Percentiles rank a stretch among this genome's conserved stretches.
Evolutionary conservation across 129 eudicot species (phyloP).

Genomic region (Centella asiatica): DNA sequence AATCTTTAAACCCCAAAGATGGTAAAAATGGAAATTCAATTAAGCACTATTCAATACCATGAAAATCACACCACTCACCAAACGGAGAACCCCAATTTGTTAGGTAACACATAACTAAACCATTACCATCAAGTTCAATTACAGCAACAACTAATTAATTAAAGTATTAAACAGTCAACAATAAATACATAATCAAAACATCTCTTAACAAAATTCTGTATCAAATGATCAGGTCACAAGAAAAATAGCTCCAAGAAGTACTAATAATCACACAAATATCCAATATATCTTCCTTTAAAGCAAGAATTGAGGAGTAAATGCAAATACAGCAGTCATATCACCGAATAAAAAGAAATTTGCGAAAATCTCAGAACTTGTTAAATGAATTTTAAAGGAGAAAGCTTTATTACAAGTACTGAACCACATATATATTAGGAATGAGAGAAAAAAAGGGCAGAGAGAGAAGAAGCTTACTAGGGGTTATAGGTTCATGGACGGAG

Average conservation of each 20-base stretch:
- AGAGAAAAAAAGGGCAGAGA: background rate
- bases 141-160: background rate
- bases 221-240: background rate
- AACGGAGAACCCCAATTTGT: background rate
- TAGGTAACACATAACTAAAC: background rate
- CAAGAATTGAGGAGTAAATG: too few relatives aligned
- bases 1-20: too few relatives aligned
- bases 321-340: too few relatives aligned
- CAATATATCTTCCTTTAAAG: background rate
- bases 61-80: background rate
- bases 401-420: background rate
- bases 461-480: background rate
- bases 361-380: background rate
- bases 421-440: background rate
- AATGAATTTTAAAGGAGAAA: background rate
- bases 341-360: background rate
- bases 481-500: background rate
- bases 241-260: background rate
- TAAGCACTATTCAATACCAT: background rate
- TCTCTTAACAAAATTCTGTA: background rate
- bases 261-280: background rate
- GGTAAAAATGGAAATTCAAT: too few relatives aligned
- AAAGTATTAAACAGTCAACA: background rate
- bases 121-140: background rate
- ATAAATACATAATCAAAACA: background rate